These are phyloP conservation scores for Acacia confusa DNA, from an alignment of 306 rosid genomes.

Conservation along the genomic window DNA sequence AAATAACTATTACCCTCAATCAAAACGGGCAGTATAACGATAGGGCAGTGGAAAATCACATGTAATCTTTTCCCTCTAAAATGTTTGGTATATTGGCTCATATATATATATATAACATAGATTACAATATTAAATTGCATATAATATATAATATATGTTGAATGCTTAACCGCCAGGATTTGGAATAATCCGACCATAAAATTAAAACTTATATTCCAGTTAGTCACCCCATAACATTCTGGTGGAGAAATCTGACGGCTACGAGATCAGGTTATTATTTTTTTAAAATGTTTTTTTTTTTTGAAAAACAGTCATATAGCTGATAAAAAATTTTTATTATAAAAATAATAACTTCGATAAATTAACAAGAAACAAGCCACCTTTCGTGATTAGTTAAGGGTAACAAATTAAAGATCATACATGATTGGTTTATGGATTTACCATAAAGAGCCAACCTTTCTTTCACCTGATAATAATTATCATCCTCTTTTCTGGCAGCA, in stretches of 20 bases:
- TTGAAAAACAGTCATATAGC: neutral
- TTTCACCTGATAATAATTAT: neutral
- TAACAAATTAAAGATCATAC: neutral
- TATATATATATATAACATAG: neutral
- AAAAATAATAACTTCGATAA: neutral
- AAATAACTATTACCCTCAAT: too few species aligned
- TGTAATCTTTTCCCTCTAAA: neutral
- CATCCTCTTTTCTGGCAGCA: neutral
- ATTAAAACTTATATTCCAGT: neutral
- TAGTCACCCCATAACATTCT: neutral
- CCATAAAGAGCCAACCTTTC: neutral
- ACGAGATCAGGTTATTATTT: neutral
- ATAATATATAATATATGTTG: neutral
- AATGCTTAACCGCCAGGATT: neutral
- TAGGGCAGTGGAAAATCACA: neutral
- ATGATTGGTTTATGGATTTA: constrained; percentile 7
- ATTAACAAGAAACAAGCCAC: neutral
- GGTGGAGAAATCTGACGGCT: neutral
- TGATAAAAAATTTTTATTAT: too few species aligned
- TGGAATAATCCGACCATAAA: neutral
- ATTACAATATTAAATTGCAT: neutral
- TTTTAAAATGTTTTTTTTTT: too few species aligned
- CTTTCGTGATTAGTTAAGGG: neutral
- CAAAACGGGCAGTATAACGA: too few species aligned
- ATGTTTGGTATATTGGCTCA: neutral